Conservation (phyloP, 768 basidiomycete species). For the Hortiboletus campestris region DNA sequence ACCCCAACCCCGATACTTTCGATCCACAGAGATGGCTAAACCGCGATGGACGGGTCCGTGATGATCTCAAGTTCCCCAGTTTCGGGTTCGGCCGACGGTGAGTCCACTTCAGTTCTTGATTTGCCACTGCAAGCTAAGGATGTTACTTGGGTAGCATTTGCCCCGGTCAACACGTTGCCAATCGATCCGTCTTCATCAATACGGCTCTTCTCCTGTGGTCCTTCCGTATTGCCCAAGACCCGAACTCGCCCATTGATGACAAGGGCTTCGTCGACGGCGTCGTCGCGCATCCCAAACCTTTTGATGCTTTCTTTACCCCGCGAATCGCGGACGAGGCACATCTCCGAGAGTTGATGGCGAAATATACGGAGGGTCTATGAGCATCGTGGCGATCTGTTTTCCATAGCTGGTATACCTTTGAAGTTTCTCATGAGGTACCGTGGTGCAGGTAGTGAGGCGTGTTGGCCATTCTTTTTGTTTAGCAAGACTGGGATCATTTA, state of each 20-base stretch:
- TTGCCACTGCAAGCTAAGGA: not conserved
- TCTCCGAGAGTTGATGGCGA: constrained; percentile 28
- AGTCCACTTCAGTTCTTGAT: not conserved
- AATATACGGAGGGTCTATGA: constrained; percentile 21
- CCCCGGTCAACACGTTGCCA: constrained; percentile 60
- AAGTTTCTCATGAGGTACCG: not conserved
- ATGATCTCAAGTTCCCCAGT: constrained; percentile 50
- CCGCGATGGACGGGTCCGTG: constrained; percentile 38
- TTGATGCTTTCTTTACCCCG: constrained; percentile 56
- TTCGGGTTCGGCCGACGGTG: constrained; percentile 56
- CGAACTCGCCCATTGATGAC: constrained; percentile 54
- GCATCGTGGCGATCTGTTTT: not conserved
- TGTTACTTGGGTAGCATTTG: constrained; percentile 46
- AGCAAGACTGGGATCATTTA: too few species aligned
- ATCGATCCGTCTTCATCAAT: constrained; percentile 64
- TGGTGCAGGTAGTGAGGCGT: not conserved
- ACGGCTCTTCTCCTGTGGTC: constrained; percentile 65
- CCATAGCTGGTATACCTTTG: not conserved
- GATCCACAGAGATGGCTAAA: constrained; percentile 57
- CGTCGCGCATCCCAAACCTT: constrained; percentile 62
- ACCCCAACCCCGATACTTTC: constrained; percentile 59
- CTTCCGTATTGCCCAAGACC: constrained; percentile 54
- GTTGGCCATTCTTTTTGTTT: not conserved
- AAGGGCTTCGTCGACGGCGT: constrained; percentile 62
- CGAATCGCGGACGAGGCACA: constrained; percentile 30